Evolutionary conservation across 371 early-diverging fungal genomes (phyloP).

Genomic region (Actinomortierella wolfii): DNA sequence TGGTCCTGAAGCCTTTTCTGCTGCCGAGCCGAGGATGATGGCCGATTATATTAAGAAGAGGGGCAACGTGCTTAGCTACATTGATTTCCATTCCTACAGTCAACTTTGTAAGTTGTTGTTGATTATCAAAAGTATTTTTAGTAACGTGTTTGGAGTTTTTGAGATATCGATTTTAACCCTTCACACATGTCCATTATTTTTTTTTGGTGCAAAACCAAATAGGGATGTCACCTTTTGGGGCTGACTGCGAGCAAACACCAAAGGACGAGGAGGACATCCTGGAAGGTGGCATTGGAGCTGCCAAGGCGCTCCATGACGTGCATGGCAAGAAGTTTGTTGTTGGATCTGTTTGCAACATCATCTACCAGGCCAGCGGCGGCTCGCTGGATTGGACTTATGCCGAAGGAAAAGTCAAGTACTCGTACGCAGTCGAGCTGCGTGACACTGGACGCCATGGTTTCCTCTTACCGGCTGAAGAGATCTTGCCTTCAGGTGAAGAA

Average conservation of each 20-base stretch:
- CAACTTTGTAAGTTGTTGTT: slow-evolving; percentile 48
- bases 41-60: slow-evolving; percentile 50
- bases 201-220: no score
- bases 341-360: slow-evolving; percentile 58
- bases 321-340: slow-evolving; percentile 56
- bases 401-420: slow-evolving; percentile 52
- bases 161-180: no score
- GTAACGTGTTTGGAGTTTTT: no score
- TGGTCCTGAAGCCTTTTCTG: slow-evolving; percentile 46
- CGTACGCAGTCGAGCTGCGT: slow-evolving; percentile 62
- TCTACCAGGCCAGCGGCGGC: slow-evolving; percentile 53
- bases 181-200: no score
- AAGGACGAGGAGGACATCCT: slow-evolving; percentile 47
- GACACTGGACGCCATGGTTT: slow-evolving; percentile 59
- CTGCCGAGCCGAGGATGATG: slow-evolving; percentile 50
- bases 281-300: slow-evolving; percentile 47
- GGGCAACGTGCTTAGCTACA: slow-evolving; percentile 43
- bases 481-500: slow-evolving; percentile 57
- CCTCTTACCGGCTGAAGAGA: slow-evolving; percentile 53
- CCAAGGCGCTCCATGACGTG: slow-evolving; percentile 51
- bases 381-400: slow-evolving; percentile 52
- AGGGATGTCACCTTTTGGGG: slow-evolving; percentile 48
- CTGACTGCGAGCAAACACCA: slow-evolving; percentile 39
- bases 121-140: slow-evolving; percentile 48
- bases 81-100: slow-evolving; percentile 64